Conservation (phyloP, 2,329 filamentous ascomycete species). For the Ophiobolus disseminans region DNA sequence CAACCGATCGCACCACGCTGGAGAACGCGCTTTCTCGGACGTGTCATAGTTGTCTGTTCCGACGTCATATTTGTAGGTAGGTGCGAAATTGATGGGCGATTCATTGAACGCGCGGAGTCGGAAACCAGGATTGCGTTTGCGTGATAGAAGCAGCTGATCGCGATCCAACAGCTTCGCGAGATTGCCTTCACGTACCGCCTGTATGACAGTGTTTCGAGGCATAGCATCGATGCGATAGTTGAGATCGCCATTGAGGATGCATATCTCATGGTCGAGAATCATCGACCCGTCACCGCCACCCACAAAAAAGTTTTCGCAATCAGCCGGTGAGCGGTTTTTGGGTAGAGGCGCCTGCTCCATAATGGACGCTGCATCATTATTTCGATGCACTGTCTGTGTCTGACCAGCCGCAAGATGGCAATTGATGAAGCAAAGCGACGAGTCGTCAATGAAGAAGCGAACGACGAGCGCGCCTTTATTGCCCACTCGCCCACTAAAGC, state of each 20-base stretch:
- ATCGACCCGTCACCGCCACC: conserved; percentile 94
- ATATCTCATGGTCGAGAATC: conserved; percentile 98
- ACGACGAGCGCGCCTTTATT: conserved; percentile 95
- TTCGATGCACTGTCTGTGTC: conserved; percentile 84
- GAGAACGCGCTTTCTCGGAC: conserved; percentile 90
- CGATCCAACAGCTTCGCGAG: conserved; percentile 86
- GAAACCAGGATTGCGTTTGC: conserved; percentile 88
- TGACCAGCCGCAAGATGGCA: conserved; percentile 97
- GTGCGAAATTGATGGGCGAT: conserved; percentile 86
- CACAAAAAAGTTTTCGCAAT: conserved; percentile 77
- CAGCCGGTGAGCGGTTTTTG: conserved; percentile 69
- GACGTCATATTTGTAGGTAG: conserved; percentile 98
- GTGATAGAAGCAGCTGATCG: conserved; percentile 88
- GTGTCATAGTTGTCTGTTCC: conserved; percentile 93
- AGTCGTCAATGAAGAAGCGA: conserved; percentile 93
- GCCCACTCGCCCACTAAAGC: conserved; percentile 92
- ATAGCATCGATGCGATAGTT: conserved; percentile 99
- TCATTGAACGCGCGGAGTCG: conserved; percentile 90
- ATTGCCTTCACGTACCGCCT: conserved; percentile 81
- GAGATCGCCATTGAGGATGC: conserved; percentile 91
- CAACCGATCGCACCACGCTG: conserved; percentile 95
- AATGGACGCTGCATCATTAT: conserved; percentile 90
- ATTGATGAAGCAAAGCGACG: conserved; percentile 93
- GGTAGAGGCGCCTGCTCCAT: conserved; percentile 81
- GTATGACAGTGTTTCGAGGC: conserved; percentile 89